phyloP scores from a whole-genome alignment of 305 asterid genomes.

The Plantago coronopus region DNA sequence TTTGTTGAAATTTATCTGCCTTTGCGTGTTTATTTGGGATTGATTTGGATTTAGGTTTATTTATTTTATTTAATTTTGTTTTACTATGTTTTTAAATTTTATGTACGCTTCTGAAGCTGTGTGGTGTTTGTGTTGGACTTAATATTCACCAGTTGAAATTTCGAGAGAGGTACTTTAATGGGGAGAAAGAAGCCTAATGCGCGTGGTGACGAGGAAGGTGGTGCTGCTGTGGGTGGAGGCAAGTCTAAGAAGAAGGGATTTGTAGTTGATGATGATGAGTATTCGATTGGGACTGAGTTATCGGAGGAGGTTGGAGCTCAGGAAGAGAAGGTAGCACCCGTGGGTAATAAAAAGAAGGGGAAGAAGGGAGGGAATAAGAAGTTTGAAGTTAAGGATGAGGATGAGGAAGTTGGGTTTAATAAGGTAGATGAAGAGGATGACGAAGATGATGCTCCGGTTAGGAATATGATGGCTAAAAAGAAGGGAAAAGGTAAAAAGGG shows the following conservation, averaged over 20 bases:
- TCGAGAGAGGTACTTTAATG: slow-evolving; percentile 34
- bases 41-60: slow-evolving; percentile 15
- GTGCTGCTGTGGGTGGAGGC: slow-evolving; percentile 46
- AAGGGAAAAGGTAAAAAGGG: slow-evolving; percentile 56
- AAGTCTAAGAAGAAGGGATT: slow-evolving; percentile 65
- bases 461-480: slow-evolving; percentile 51
- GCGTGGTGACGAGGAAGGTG: slow-evolving; percentile 56
- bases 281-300: slow-evolving; percentile 51
- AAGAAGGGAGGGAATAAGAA: slow-evolving; percentile 55
- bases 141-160: slow-evolving; percentile 32
- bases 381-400: slow-evolving; percentile 35
- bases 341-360: slow-evolving; percentile 53
- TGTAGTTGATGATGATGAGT: slow-evolving; percentile 69
- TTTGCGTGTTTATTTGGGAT: slow-evolving; percentile 12
- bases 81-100: too few relatives aligned
- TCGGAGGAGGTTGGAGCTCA: slow-evolving; percentile 51
- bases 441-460: slow-evolving; percentile 38
- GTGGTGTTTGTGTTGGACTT: slow-evolving; percentile 13
- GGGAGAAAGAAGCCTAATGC: slow-evolving; percentile 71
- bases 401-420: slow-evolving; percentile 36
- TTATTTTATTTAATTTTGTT: slow-evolving; percentile 20
- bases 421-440: slow-evolving; percentile 32
- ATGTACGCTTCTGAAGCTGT: background rate
- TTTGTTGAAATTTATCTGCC: background rate
- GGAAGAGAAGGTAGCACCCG: slow-evolving; percentile 55